Conservation (phyloP, 441 rosid genomes). For the Omphalea diandra region DNA sequence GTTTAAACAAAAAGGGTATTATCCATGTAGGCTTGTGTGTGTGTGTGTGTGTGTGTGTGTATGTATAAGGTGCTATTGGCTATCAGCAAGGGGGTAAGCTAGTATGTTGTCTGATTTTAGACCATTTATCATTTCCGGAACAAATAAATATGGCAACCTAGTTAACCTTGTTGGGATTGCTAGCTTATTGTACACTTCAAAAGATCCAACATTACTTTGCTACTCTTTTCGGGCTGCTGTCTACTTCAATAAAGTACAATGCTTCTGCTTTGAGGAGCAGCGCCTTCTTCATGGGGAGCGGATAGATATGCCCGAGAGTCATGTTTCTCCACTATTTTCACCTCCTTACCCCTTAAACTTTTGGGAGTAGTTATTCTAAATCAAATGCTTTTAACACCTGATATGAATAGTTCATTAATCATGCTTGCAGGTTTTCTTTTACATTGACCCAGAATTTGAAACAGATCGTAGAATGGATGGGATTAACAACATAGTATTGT, state of each 20-base stretch:
- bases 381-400: not conserved
- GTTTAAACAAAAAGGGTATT: too few species aligned
- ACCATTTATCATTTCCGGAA: not conserved
- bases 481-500: slow-evolving; percentile 80
- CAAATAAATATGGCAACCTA: not conserved
- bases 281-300: slow-evolving; percentile 95
- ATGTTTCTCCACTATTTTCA: not conserved
- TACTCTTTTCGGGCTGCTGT: slow-evolving; percentile 68
- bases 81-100: not conserved
- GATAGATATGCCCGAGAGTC: slow-evolving; percentile 94
- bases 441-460: slow-evolving; percentile 95
- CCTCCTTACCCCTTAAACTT: not conserved
- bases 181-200: not conserved
- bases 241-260: slow-evolving; percentile 93
- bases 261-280: slow-evolving; percentile 98
- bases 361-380: not conserved
- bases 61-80: too few species aligned
- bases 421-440: slow-evolving; percentile 76
- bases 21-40: too few species aligned
- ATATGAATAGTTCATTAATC: not conserved
- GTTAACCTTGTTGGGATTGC: not conserved
- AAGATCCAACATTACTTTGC: not conserved
- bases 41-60: too few species aligned
- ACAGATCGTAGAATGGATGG: slow-evolving; percentile 90
- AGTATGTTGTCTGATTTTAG: not conserved